These are phyloP conservation scores for Tylopilus plumbeoviolaceoides DNA, from an alignment of 768 basidiomycete genomes.

Conservation along the genomic window DNA sequence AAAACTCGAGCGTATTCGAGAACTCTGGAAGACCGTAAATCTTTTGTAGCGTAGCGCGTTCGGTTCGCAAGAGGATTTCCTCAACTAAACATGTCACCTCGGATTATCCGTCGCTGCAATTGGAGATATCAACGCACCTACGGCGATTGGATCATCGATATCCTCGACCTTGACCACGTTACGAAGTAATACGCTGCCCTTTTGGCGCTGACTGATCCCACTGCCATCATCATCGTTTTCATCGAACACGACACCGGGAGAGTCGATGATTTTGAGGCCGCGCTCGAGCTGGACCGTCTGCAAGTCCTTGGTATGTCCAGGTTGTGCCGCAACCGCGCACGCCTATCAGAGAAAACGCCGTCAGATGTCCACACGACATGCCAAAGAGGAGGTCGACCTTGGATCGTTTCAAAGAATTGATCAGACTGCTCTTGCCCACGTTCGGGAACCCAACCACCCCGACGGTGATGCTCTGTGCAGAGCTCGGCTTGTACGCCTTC, in stretches of 20 bases:
- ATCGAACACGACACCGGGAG: conserved; percentile 96
- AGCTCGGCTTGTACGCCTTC: conserved; percentile 74
- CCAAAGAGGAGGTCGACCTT: conserved; percentile 46
- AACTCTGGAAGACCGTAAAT: conserved; percentile 84
- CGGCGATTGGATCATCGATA: conserved; percentile 83
- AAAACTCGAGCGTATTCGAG: conserved; percentile 69
- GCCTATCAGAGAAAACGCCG: conserved; percentile 40
- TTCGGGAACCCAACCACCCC: conserved; percentile 97
- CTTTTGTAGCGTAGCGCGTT: conserved; percentile 65
- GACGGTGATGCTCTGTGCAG: conserved; percentile 68
- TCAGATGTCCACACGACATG: not conserved
- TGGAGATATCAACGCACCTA: conserved; percentile 52
- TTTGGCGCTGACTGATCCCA: conserved; percentile 43
- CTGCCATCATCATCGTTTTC: conserved; percentile 56
- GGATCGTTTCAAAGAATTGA: conserved; percentile 86
- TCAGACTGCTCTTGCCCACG: conserved; percentile 92
- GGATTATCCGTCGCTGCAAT: too few relatives aligned
- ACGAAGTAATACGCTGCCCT: conserved; percentile 64
- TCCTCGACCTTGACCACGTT: conserved; percentile 92
- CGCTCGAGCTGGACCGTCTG: conserved; percentile 92
- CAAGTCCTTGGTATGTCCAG: conserved; percentile 89
- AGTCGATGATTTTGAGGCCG: conserved; percentile 89
- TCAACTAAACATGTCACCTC: conserved; percentile 55
- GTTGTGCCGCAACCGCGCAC: conserved; percentile 92
- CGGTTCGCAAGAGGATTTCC: conserved; percentile 75